Evolutionary conservation across 2,329 filamentous ascomycete species (phyloP), one percentile per base, ranked within the genome.

Genomic region (Bimuria novae-zelandiae): DNA sequence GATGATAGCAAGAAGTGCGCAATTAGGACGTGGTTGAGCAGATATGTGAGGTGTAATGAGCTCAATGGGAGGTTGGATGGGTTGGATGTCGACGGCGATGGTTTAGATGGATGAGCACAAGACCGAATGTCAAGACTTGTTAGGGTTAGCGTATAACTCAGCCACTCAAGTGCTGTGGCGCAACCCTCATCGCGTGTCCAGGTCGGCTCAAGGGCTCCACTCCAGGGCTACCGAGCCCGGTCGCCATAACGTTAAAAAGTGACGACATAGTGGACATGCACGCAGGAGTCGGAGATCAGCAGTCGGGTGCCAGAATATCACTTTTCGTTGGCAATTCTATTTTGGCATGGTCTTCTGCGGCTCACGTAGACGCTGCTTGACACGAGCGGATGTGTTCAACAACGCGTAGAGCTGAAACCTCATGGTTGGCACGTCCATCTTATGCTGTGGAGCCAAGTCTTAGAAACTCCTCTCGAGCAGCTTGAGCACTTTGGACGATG

Each of bases 331-430:
- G 4, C 17, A 36, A n/a, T 17, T n/a, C 30, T 51, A 53, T 57
- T 57, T 7, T 16, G 21, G 43, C 19, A 36, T 30, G 61, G 62
- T 59, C 55, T 60, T 57, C 60, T 49, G 62, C 56, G 62, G 64
- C 63, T 69, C 52, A 61, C 57, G 57, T 54, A 64, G 48, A 53
- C 51, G 50, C 16, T 63, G 64, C 59, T 36, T 65, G 60, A 62
- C 44, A 44, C 59, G 47, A 58, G 52, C 57, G 51, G 51, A 57
- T 64, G 52, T 39, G 52, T 59, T 25, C 48, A 56, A 16, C 30
- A 50, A 61, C 57, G 53, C 47, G 55, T 57, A 56, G 21, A 47
- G 60, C 60, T 69, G 66, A 70, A 69, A 71, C 68, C 29, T n/a
- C n/a, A 7, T 37, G 44, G 19, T 27, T 25, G 27, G 16, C 36